phyloP scores from a whole-genome alignment of 352 stramenopile species.

The Phytophthora kernoviae region DNA sequence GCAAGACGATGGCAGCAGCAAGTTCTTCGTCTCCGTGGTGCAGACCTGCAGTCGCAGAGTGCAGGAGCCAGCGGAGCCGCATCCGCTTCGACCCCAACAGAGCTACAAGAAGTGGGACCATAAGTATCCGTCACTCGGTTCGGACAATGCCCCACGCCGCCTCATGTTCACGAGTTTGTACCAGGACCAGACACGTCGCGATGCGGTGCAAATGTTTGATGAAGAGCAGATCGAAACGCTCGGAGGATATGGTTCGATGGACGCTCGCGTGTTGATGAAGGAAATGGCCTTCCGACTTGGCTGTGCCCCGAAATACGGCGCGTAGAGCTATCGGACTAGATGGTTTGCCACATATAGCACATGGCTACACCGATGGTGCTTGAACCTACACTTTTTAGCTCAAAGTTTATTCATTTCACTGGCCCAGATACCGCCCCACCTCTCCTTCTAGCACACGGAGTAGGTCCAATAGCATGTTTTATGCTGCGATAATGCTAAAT shows the following conservation, averaged over 20 bases:
- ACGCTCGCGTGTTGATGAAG: conserved; percentile 72
- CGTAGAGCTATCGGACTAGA: conserved; percentile 23
- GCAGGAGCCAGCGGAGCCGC: conserved; percentile 14
- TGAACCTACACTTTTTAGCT: too few relatives aligned
- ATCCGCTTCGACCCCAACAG: conserved; percentile 66
- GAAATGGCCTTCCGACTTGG: conserved; percentile 83
- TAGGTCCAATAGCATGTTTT: too few relatives aligned
- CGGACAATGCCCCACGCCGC: conserved; percentile 21
- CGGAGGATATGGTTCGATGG: conserved; percentile 74
- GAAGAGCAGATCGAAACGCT: conserved; percentile 53
- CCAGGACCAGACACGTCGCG: conserved; percentile 68
- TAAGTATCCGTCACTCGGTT: conserved; percentile 33
- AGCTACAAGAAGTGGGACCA: conserved; percentile 69
- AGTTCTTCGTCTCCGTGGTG: conserved; percentile 56
- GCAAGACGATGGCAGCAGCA: conserved; percentile 31
- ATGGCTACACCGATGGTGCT: too few relatives aligned
- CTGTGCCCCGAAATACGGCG: conserved; percentile 78
- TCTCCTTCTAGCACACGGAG: too few relatives aligned
- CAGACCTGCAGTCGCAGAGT: conserved; percentile 22
- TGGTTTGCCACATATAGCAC: too few relatives aligned
- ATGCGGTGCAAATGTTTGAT: conserved; percentile 51
- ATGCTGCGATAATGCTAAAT: too few relatives aligned
- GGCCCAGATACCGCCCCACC: too few relatives aligned
- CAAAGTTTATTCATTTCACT: too few relatives aligned
- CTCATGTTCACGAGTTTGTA: conserved; percentile 64